phyloP scores from a whole-genome alignment of 139 green algal genomes.

The Picochlorum sp. region DNA sequence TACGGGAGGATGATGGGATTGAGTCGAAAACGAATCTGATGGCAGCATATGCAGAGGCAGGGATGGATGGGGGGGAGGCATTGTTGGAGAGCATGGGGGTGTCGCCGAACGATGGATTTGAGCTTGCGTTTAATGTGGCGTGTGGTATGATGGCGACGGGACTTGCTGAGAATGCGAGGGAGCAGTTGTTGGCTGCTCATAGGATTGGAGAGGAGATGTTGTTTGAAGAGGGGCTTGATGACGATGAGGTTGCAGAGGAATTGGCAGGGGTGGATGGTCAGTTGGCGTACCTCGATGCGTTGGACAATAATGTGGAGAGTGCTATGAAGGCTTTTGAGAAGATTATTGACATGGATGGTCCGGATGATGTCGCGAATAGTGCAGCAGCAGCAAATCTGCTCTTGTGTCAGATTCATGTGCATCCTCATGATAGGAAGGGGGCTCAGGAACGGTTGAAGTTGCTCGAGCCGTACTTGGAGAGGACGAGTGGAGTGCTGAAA shows the following conservation, averaged over 20 bases:
- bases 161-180: slow-evolving; percentile 49
- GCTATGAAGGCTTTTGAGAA: slow-evolving; percentile 11
- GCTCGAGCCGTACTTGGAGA: slow-evolving; percentile 57
- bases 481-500: slow-evolving; percentile 17
- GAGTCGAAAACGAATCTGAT: slow-evolving; percentile 79
- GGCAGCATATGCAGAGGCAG: slow-evolving; percentile 68
- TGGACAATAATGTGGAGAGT: not conserved
- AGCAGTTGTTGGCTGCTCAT: slow-evolving; percentile 60
- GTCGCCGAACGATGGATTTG: slow-evolving; percentile 50
- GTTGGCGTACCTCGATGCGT: slow-evolving; percentile 56
- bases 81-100: slow-evolving; percentile 63
- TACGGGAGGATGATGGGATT: slow-evolving; percentile 27
- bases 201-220: slow-evolving; percentile 73
- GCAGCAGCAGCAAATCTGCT: slow-evolving; percentile 51
- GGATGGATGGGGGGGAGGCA: slow-evolving; percentile 48
- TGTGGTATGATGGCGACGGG: slow-evolving; percentile 54
- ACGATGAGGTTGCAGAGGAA: slow-evolving; percentile 80
- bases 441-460: slow-evolving; percentile 48
- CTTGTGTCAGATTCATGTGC: slow-evolving; percentile 10
- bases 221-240: slow-evolving; percentile 72
- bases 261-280: slow-evolving; percentile 71
- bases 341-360: slow-evolving; percentile 21
- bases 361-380: slow-evolving; percentile 41
- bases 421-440: slow-evolving; percentile 26
- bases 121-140: slow-evolving; percentile 77